phyloP scores from a whole-genome alignment of 805 yeast genomes.

The Cyberlindnera amylophila region DNA sequence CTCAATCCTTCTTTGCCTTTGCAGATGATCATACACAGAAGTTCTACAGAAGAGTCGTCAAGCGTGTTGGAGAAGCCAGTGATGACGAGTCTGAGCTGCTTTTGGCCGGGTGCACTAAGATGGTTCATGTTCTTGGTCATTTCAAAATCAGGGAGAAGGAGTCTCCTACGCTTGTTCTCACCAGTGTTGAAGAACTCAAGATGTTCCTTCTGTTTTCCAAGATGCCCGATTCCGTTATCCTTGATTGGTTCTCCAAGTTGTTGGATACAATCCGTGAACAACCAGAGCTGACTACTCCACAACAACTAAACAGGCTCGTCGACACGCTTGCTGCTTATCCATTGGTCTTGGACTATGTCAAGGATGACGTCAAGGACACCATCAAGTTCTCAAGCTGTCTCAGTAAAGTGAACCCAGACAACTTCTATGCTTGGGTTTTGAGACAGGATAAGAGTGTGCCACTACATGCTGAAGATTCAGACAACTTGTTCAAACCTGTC shows the following conservation, averaged over 20 bases:
- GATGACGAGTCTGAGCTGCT: background rate
- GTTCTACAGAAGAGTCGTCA: background rate
- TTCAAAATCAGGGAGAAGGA: background rate
- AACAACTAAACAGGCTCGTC: background rate
- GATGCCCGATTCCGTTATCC: background rate
- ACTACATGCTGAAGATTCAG: background rate
- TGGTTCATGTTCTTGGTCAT: background rate
- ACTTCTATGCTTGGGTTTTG: background rate
- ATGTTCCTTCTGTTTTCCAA: background rate
- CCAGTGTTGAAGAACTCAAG: conserved; percentile 1
- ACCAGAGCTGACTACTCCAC: background rate
- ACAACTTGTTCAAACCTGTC: background rate
- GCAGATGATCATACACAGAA: conserved; percentile 6
- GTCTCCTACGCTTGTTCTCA: background rate
- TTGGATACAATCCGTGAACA: background rate
- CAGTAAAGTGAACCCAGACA: background rate
- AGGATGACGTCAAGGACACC: background rate
- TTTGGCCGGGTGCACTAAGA: background rate
- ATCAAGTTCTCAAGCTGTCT: background rate
- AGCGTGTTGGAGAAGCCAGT: background rate
- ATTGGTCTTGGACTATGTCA: background rate
- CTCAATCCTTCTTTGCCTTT: background rate
- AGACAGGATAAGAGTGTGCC: background rate
- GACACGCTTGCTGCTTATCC: background rate
- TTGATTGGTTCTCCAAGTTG: background rate